A percentile compares a stretch with the other conserved stretches of the same genome.
phyloP scores from a whole-genome alignment of 345 rosid species.

The Nasturtium officinale region DNA sequence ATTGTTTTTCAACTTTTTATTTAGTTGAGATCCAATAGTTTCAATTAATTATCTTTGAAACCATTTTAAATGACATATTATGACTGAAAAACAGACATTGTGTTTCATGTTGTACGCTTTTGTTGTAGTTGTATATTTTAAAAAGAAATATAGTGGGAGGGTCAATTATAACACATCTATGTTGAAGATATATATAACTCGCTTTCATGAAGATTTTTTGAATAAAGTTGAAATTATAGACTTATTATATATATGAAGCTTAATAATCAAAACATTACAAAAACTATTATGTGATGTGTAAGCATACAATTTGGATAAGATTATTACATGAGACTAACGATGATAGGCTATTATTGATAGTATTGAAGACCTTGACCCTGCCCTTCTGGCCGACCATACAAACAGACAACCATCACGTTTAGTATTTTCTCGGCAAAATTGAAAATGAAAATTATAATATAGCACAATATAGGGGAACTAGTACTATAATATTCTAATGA shows the following conservation, averaged over 20 bases:
- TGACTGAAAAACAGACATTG: neutral
- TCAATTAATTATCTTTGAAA: neutral
- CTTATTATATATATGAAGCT: neutral
- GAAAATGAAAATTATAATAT: too few relatives aligned
- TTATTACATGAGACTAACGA: neutral
- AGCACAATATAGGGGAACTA: too few relatives aligned
- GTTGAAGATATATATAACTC: neutral
- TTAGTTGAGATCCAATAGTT: neutral
- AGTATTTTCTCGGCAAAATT: too few relatives aligned
- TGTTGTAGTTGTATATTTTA: neutral
- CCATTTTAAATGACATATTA: neutral
- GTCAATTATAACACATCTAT: neutral
- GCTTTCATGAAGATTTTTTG: neutral
- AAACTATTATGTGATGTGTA: neutral
- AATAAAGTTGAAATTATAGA: neutral
- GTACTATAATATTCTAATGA: neutral
- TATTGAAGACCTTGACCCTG: too few relatives aligned
- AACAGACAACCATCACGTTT: too few relatives aligned
- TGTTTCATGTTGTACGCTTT: neutral
- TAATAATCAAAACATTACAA: too few relatives aligned
- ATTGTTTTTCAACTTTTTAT: too few relatives aligned
- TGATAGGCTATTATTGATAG: too few relatives aligned
- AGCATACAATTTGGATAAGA: neutral
- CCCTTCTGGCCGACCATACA: too few relatives aligned
- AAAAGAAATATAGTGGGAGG: neutral